Percentiles rank a stretch among this genome's conserved stretches.
These are phyloP conservation scores for Corylus heterophylla DNA, from an alignment of 306 rosid species.

Conservation along the genomic window DNA sequence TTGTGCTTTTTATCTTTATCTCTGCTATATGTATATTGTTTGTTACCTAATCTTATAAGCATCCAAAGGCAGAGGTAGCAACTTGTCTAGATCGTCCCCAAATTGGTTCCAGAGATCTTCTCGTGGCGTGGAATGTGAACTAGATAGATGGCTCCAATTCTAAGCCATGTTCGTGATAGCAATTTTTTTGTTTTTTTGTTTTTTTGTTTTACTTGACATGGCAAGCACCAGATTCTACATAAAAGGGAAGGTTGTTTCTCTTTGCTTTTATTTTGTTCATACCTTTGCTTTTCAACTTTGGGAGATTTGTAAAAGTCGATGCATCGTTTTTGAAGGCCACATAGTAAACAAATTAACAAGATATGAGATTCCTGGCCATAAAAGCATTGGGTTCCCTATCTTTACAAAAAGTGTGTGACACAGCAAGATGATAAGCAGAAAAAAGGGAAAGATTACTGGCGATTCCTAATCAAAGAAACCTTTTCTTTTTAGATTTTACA, in stretches of 20 bases:
- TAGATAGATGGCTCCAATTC: neutral
- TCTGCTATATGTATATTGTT: neutral
- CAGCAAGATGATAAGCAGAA: neutral
- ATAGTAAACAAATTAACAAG: neutral
- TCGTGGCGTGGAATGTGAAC: neutral
- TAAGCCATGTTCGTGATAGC: neutral
- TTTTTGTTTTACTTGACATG: neutral
- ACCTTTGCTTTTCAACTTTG: constrained; percentile 34
- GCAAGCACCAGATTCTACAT: neutral
- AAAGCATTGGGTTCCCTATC: constrained; percentile 23
- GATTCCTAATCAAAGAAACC: neutral
- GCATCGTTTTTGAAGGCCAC: constrained; percentile 6
- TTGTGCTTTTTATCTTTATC: neutral
- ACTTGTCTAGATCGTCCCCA: neutral
- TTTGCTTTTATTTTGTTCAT: constrained; percentile 11
- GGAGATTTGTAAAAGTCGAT: constrained; percentile 27
- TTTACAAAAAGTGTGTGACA: constrained; percentile 17
- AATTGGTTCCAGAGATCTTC: neutral
- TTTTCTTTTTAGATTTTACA: neutral
- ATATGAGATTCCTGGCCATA: constrained; percentile 30
- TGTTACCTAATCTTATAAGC: neutral
- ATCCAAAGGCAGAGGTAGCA: neutral
- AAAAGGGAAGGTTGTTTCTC: neutral
- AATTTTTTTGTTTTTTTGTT: neutral
- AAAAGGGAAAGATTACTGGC: neutral